Base-by-base conservation (phyloP, 768 basidiomycete species). In the Rhodotorula taiwanensis region DNA sequence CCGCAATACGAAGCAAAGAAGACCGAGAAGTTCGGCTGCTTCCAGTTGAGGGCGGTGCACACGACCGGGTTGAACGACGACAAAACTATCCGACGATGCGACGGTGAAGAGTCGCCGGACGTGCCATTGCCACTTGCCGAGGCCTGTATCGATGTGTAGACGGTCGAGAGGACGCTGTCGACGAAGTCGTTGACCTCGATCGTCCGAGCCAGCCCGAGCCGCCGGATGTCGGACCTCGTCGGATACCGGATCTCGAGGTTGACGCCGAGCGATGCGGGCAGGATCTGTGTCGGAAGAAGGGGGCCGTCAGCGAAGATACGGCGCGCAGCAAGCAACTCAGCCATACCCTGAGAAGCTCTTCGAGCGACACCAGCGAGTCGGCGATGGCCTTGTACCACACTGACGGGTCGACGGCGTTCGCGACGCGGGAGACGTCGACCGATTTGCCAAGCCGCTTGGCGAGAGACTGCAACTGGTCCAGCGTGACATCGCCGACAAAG, bases 1-100 rank as follows among this genome's bases (percentile, higher is more conserved):
- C 92, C 91, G 74, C 93, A 97, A 71, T 84, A 84, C 11, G 88
- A 87, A 13, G 88, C 85, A 75, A 95, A 89, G 79, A 98, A 95
- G 42, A 98, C 93, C 57, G 94, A 77, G 90, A 94, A 98, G 76
- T 98, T 98, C 18, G 94, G 94, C 76, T 99, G 94, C 76, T 99
- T 99, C 95, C 94, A 98, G 73, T 99, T 98, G 58, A 97, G 76
- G 21, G 88, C 86, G 13, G 88, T 84, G 76, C 91, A 94, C 1
- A 91, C 83, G 73, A 88, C 85, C 14, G 93, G 89, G 52, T 87
- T 86, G 75, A 88, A 98, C 10, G 91, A 94, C 43, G 86, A 86
- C 74, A 99, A 91, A n/a, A 90, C 83, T 64, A 97, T 83, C 5
- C 67, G 58, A 15, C 72, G 66, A 43, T 63, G 60, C 14, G 55